Evolutionary conservation across 331 rosid genomes (phyloP).

Genomic region (Saraca asoca): DNA sequence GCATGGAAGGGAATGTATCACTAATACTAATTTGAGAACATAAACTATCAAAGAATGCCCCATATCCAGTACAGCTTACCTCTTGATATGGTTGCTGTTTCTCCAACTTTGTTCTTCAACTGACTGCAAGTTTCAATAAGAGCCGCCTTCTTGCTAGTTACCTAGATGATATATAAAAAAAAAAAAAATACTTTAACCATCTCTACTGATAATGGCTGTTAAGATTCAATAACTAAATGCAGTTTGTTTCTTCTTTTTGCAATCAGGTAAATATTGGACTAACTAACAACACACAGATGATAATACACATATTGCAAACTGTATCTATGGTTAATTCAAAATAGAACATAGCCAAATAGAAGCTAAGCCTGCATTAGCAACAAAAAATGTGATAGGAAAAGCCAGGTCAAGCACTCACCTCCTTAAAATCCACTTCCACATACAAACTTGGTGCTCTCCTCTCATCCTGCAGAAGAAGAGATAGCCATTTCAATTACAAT

Average conservation of each 20-base stretch:
- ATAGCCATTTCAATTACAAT: too few species aligned
- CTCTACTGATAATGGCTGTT: not conserved
- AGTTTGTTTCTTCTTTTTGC: constrained; percentile 12
- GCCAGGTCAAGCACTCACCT: constrained; percentile 54
- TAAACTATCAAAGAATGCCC: constrained; percentile 22
- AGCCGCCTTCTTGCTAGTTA: constrained; percentile 82
- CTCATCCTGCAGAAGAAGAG: constrained; percentile 66
- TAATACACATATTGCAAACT: constrained; percentile 10
- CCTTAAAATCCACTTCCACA: constrained; percentile 93
- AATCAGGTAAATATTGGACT: constrained; percentile 20
- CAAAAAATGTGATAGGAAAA: constrained; percentile 25
- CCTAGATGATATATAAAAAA: constrained; percentile 48
- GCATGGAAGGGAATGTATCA: not conserved
- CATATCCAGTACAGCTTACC: constrained; percentile 48
- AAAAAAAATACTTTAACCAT: constrained; percentile 20
- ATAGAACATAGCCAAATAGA: constrained; percentile 12
- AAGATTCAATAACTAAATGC: not conserved
- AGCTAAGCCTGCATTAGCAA: constrained; percentile 28
- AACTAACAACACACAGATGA: not conserved
- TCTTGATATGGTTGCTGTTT: constrained; percentile 61
- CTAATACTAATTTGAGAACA: constrained; percentile 22
- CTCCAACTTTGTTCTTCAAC: constrained; percentile 73
- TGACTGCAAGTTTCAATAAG: constrained; percentile 67
- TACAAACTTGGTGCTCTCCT: constrained; percentile 77
- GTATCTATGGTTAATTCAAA: constrained; percentile 12